phyloP scores from a whole-genome alignment of 352 stramenopile species.

The Pythium aphanidermatum region DNA sequence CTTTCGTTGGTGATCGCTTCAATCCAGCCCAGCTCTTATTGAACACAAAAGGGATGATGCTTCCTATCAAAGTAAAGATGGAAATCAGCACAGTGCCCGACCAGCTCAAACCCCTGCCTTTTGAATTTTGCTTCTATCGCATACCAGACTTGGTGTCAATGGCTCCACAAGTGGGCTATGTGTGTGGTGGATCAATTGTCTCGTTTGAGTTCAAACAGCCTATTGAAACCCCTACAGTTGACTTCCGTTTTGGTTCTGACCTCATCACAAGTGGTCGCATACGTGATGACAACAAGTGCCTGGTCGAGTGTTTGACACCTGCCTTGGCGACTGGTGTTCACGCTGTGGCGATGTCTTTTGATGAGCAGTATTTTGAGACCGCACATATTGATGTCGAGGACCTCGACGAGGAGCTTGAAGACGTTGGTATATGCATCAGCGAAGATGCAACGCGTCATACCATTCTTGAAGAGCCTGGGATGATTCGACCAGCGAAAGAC shows the following conservation, averaged over 20 bases:
- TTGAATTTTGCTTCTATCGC: slow-evolving; percentile 56
- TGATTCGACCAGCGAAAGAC: background rate
- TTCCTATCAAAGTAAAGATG: slow-evolving; percentile 34
- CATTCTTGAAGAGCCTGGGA: background rate
- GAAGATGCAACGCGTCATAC: background rate
- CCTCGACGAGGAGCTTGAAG: background rate
- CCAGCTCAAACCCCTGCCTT: slow-evolving; percentile 40
- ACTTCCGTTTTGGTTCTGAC: slow-evolving; percentile 47
- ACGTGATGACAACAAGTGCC: slow-evolving; percentile 24
- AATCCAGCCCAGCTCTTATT: no score
- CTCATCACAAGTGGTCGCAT: slow-evolving; percentile 17
- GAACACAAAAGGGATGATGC: no score
- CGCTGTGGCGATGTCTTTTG: slow-evolving; percentile 50
- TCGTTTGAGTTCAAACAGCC: slow-evolving; percentile 57
- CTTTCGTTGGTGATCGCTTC: background rate
- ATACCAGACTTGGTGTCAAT: slow-evolving; percentile 39
- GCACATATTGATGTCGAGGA: slow-evolving; percentile 4
- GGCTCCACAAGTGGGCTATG: slow-evolving; percentile 47
- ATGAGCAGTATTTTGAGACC: slow-evolving; percentile 60
- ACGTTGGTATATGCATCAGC: slow-evolving; percentile 1
- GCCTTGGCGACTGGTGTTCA: slow-evolving; percentile 38
- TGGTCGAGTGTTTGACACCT: slow-evolving; percentile 62
- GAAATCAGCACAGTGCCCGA: slow-evolving; percentile 53
- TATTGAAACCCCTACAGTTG: slow-evolving; percentile 50
- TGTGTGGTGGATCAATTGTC: slow-evolving; percentile 53